Evolutionary conservation across 2,329 filamentous ascomycete species (phyloP).

Genomic region (Colletotrichum theobromicola): DNA sequence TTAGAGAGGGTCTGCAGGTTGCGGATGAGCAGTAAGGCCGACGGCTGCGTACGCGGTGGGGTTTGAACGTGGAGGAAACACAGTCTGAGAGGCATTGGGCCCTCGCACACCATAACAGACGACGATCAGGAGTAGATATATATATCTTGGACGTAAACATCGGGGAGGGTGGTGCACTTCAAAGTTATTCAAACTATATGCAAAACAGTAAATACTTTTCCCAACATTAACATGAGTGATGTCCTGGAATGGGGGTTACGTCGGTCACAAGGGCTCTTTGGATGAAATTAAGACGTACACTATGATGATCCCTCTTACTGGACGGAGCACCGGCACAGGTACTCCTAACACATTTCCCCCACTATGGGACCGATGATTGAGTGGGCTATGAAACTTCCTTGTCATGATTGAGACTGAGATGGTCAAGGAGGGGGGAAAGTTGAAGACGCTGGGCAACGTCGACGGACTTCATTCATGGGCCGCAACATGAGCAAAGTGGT

Average conservation of each 20-base stretch:
- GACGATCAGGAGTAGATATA: conserved; percentile 14
- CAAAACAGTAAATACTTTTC: neutral
- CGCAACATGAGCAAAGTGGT: neutral
- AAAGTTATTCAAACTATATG: conserved; percentile 9
- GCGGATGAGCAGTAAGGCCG: conserved; percentile 63
- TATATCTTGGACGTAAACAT: conserved; percentile 14
- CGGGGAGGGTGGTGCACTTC: conserved; percentile 7
- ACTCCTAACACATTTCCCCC: too few species aligned
- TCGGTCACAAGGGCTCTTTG: neutral
- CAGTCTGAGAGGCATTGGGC: conserved; percentile 13
- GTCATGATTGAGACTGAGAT: neutral
- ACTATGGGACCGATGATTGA: too few species aligned
- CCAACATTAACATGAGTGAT: neutral
- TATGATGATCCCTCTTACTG: too few species aligned
- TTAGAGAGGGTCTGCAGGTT: conserved; percentile 80
- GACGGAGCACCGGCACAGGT: too few species aligned
- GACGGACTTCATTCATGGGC: too few species aligned
- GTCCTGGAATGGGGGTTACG: neutral
- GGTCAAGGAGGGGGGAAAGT: neutral
- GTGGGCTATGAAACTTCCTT: too few species aligned
- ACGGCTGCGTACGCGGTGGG: neutral
- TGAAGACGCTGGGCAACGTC: neutral
- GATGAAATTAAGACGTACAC: too few species aligned
- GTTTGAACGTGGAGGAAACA: neutral
- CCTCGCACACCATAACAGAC: conserved; percentile 12